A percentile compares a stretch with the other conserved stretches of the same genome.
These are phyloP conservation scores for Hyaloscypha hepaticicola DNA, from an alignment of 495 filamentous ascomycete species.

Conservation along the genomic window DNA sequence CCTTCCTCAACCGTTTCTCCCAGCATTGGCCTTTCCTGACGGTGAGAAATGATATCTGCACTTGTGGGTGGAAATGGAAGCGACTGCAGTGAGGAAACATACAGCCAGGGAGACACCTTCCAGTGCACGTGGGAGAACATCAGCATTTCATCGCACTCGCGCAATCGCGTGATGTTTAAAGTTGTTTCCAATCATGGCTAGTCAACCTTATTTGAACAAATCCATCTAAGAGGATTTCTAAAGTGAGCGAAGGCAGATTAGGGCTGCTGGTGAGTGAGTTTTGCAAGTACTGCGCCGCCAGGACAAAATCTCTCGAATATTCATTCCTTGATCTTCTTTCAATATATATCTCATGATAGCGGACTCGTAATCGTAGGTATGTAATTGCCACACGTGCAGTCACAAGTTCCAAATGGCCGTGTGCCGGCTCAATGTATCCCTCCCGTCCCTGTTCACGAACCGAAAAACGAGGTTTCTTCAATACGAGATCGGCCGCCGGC, in stretches of 20 bases:
- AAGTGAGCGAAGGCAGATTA: background rate
- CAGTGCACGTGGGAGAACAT: background rate
- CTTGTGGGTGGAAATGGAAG: background rate
- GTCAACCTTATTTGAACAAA: background rate
- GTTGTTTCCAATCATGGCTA: background rate
- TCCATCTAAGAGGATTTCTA: no score
- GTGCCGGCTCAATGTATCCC: background rate
- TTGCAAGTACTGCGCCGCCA: background rate
- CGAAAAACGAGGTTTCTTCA: background rate
- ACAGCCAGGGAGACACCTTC: background rate
- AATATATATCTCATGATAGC: background rate
- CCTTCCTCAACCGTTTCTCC: background rate
- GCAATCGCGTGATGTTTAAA: background rate
- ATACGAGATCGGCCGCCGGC: constrained; percentile 6
- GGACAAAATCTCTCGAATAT: background rate
- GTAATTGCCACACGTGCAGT: background rate
- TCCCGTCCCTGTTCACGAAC: no score
- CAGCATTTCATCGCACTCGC: background rate
- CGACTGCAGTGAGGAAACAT: background rate
- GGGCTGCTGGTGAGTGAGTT: no score
- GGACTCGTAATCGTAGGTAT: background rate
- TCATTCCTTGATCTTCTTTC: background rate
- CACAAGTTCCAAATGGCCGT: background rate
- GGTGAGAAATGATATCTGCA: background rate
- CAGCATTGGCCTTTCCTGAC: background rate